Percentiles rank a stretch among this genome's conserved stretches.
These are phyloP conservation scores for Coemansia sp. DNA, from an alignment of 192 early-diverging fungal species.

Conservation along the genomic window DNA sequence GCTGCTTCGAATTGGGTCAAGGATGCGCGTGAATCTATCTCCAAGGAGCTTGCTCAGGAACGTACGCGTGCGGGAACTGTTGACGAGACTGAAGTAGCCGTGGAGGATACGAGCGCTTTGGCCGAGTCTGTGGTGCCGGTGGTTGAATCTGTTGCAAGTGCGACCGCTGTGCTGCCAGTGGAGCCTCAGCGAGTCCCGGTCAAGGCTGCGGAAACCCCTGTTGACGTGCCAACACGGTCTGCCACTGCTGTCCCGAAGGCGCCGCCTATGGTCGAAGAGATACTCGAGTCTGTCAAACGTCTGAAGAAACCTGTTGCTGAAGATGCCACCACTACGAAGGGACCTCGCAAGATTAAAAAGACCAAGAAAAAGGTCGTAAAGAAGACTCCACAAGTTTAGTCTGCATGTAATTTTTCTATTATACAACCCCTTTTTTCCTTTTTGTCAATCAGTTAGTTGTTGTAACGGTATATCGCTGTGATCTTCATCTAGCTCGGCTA, in stretches of 20 bases:
- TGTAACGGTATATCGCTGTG: not conserved
- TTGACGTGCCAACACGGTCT: not conserved
- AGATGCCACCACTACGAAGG: conserved; percentile 11
- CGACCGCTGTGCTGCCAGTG: not conserved
- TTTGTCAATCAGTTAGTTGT: not conserved
- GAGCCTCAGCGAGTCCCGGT: not conserved
- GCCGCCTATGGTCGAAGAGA: conserved; percentile 11
- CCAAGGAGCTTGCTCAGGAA: conserved; percentile 52
- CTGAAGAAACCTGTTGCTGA: conserved; percentile 26
- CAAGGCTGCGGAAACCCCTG: conserved; percentile 6
- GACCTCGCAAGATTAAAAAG: conserved; percentile 50
- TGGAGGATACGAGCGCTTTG: not conserved
- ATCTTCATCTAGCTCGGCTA: conserved; percentile 11
- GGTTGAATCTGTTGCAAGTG: not conserved
- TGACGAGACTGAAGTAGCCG: not conserved
- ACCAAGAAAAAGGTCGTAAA: conserved; percentile 46
- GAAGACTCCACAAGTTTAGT: conserved; percentile 21
- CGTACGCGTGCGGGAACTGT: conserved; percentile 28
- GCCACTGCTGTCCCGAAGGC: not conserved
- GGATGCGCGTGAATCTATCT: conserved; percentile 54
- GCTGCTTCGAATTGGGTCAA: conserved; percentile 55
- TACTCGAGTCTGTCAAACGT: conserved; percentile 12
- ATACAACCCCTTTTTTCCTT: not conserved
- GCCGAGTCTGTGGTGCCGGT: not conserved
- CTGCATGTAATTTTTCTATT: conserved; percentile 10